These are phyloP conservation scores for Candida coquimbonensis DNA, from an alignment of 805 yeast species.

Conservation along the genomic window DNA sequence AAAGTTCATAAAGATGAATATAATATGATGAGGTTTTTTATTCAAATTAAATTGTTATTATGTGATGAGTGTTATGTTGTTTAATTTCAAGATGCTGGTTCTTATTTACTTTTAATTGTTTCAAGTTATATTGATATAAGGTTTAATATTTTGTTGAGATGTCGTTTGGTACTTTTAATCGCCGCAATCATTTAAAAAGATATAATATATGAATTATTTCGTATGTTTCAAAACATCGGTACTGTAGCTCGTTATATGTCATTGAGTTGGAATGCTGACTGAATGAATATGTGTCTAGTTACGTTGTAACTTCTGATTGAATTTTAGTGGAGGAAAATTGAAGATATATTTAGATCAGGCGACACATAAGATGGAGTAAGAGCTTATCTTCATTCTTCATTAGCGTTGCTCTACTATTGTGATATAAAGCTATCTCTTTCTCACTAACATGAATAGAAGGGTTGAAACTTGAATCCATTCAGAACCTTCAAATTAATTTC, in stretches of 20 bases:
- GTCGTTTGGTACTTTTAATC: not conserved
- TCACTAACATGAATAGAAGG: too few relatives aligned
- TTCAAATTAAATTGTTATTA: not conserved
- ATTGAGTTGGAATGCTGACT: too few relatives aligned
- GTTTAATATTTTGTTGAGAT: not conserved
- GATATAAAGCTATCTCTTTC: too few relatives aligned
- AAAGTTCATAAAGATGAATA: not conserved
- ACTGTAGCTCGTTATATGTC: not conserved
- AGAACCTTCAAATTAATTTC: too few relatives aligned
- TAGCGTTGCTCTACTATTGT: too few relatives aligned
- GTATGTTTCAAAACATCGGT: constrained; percentile 6
- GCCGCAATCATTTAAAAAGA: constrained; percentile 5
- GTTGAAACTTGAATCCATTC: too few relatives aligned
- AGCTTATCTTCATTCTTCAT: too few relatives aligned
- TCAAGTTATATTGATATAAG: constrained; percentile 1
- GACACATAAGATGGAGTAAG: too few relatives aligned
- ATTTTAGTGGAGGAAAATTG: too few relatives aligned
- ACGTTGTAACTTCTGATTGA: too few relatives aligned
- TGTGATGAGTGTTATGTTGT: constrained; percentile 1
- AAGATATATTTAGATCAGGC: too few relatives aligned
- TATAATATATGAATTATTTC: constrained; percentile 14
- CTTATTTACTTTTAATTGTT: constrained; percentile 2
- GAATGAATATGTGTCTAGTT: too few relatives aligned
- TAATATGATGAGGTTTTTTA: not conserved
- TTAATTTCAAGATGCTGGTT: constrained; percentile 10